phyloP scores from a whole-genome alignment of 768 basidiomycete genomes.

The Suillus plorans region DNA sequence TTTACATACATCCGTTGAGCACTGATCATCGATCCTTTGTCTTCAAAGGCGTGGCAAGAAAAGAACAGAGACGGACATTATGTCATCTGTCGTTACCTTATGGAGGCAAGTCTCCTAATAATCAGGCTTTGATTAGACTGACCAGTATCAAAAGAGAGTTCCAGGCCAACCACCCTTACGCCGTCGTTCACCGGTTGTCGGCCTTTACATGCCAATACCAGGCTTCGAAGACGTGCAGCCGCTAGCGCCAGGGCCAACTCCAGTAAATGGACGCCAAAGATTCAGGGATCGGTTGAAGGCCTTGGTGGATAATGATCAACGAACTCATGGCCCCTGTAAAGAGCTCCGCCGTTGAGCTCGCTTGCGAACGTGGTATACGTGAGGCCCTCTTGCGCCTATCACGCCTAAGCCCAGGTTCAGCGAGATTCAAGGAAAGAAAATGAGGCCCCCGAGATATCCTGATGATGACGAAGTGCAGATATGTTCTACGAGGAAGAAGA shows the following conservation, averaged over 20 bases:
- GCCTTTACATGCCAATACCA: neutral
- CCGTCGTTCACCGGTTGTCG: neutral
- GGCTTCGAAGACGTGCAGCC: neutral
- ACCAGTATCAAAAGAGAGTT: slow-evolving; percentile 19
- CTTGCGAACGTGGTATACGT: neutral
- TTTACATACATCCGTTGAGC: neutral
- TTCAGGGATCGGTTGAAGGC: neutral
- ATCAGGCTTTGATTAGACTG: neutral
- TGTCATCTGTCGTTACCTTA: slow-evolving; percentile 23
- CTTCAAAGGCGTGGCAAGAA: slow-evolving; percentile 20
- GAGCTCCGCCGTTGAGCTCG: neutral
- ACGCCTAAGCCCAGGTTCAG: neutral
- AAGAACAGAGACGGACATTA: slow-evolving; percentile 12
- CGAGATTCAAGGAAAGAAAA: neutral
- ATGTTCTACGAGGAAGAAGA: neutral
- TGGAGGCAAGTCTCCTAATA: slow-evolving; percentile 18
- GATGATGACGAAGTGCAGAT: neutral
- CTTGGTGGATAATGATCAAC: no score
- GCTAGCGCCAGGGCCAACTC: neutral
- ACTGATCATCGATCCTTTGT: neutral
- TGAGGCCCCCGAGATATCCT: neutral
- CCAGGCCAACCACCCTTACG: slow-evolving; percentile 27
- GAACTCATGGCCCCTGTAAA: neutral
- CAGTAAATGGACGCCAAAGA: neutral
- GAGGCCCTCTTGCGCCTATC: neutral